These are phyloP conservation scores for Crithidia expoeki DNA, from an alignment of 208 protist species.

Conservation along the genomic window DNA sequence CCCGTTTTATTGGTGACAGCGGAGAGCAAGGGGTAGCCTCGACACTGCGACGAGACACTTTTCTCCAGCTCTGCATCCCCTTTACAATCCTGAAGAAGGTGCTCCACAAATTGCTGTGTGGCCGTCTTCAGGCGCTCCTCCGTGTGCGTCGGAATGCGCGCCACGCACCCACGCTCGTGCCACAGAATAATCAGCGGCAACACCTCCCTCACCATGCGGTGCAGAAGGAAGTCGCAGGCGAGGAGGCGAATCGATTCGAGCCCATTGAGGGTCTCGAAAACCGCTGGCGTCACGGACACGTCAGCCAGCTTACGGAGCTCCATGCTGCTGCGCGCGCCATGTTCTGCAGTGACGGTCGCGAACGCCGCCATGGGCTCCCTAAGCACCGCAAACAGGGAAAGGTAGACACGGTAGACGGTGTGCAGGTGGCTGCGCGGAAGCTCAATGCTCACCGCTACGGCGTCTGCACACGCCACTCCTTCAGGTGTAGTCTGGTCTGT, in stretches of 20 bases:
- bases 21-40: slow-evolving; percentile 16
- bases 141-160: slow-evolving; percentile 77
- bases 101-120: slow-evolving; percentile 39
- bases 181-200: slow-evolving; percentile 73
- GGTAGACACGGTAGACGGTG: slow-evolving; percentile 80
- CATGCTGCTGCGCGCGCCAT: slow-evolving; percentile 34
- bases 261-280: slow-evolving; percentile 59
- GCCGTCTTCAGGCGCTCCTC: slow-evolving; percentile 59
- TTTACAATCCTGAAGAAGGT: slow-evolving; percentile 22
- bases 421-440: slow-evolving; percentile 81
- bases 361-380: slow-evolving; percentile 71
- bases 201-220: slow-evolving; percentile 80
- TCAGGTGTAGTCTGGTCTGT: background rate
- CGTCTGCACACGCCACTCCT: background rate
- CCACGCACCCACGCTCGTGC: slow-evolving; percentile 64
- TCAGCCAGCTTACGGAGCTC: slow-evolving; percentile 66
- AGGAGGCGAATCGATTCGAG: slow-evolving; percentile 62
- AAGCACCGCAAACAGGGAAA: slow-evolving; percentile 73
- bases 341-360: slow-evolving; percentile 24
- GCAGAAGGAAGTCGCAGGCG: slow-evolving; percentile 65
- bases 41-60: slow-evolving; percentile 18
- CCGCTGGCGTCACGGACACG: slow-evolving; percentile 50
- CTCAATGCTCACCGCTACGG: slow-evolving; percentile 27
- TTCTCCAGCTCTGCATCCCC: slow-evolving; percentile 11
- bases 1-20: background rate